A percentile compares a stretch with the other conserved stretches of the same genome.
These are phyloP conservation scores for Psidium friedrichsthalianum DNA, from an alignment of 345 rosid species.

Conservation along the genomic window DNA sequence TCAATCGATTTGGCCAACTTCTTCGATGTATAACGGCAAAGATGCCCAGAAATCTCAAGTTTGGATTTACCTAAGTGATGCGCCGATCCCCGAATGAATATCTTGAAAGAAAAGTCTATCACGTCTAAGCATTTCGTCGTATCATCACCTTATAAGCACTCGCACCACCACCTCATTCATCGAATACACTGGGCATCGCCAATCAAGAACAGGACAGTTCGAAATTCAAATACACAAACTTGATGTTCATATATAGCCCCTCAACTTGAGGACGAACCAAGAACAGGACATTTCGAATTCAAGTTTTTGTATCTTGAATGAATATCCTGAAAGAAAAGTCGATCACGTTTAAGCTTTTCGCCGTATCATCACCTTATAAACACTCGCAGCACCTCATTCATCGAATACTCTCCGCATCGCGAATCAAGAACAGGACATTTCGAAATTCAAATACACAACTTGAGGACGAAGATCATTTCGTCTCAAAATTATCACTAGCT, in stretches of 20 bases:
- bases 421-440: neutral
- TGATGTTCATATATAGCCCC: neutral
- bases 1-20: neutral
- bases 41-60: neutral
- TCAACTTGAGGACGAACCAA: neutral
- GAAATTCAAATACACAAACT: neutral
- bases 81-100: neutral
- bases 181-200: neutral
- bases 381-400: neutral
- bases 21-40: neutral
- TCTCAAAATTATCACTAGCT: no score
- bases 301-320: neutral
- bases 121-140: neutral
- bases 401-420: neutral
- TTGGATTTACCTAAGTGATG: neutral
- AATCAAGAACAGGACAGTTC: neutral
- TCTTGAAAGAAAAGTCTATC: no score
- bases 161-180: neutral
- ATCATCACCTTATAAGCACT: neutral
- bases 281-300: no score
- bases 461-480: neutral
- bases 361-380: neutral
- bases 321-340: no score
- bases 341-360: neutral
- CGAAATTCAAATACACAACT: neutral